Conservation (phyloP, 1,284 basidiomycete genomes). For the Sporisorium exsertum region DNA sequence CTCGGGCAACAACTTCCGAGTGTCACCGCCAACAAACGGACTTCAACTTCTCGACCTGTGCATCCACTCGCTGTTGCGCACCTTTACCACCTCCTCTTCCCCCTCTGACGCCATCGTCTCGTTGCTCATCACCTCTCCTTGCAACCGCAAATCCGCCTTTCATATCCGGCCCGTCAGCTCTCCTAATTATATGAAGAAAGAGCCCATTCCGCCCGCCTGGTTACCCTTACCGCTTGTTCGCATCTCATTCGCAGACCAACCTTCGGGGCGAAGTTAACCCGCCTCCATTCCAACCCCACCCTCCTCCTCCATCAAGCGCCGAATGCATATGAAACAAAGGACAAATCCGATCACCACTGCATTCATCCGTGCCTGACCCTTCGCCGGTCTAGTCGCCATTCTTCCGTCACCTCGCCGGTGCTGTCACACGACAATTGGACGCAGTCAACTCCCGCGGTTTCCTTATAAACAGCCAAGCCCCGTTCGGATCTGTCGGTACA, state of each 20-base stretch:
- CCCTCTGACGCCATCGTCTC: neutral
- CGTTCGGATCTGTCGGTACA: constrained; percentile 5
- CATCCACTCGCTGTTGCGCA: constrained; percentile 11
- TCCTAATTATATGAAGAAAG: neutral
- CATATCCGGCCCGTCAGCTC: neutral
- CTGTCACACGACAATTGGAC: neutral
- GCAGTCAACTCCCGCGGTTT: neutral
- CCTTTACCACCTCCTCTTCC: constrained; percentile 13
- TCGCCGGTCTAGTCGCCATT: constrained; percentile 9
- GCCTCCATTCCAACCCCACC: neutral
- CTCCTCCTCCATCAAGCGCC: constrained; percentile 8
- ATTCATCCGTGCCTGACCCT: neutral
- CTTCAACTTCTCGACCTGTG: neutral
- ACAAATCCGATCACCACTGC: constrained; percentile 1
- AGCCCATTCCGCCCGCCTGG: neutral
- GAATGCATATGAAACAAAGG: constrained; percentile 1
- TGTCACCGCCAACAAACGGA: constrained; percentile 1
- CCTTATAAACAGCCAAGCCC: neutral
- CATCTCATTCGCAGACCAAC: constrained; percentile 1
- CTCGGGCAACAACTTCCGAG: neutral
- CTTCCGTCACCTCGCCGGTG: constrained; percentile 16
- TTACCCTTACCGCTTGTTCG: constrained; percentile 1
- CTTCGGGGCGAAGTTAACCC: neutral
- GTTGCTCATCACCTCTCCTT: neutral
- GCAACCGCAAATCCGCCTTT: neutral